Evolutionary conservation across 768 basidiomycete genomes (phyloP).

Genomic region (Coprinopsis cinerea): DNA sequence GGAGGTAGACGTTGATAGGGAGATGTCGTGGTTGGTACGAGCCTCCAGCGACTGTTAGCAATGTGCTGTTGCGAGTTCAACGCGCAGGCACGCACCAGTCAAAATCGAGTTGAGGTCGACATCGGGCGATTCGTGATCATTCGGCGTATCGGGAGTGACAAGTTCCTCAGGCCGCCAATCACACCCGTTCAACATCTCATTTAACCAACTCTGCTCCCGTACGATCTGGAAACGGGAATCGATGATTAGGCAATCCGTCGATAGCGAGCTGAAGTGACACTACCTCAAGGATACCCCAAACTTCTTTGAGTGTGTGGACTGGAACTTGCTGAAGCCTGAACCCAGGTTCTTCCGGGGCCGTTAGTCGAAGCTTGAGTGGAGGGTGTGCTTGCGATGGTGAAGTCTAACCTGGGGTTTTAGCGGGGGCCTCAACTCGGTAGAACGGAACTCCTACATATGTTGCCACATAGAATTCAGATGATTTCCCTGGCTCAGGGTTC

Average conservation of each 20-base stretch:
- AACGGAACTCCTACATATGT: conserved; percentile 44
- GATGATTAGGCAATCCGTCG: neutral
- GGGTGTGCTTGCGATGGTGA: conserved; percentile 68
- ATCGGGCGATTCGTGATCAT: conserved; percentile 37
- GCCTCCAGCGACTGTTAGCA: conserved; percentile 28
- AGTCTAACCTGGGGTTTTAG: conserved; percentile 32
- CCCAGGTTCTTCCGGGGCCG: conserved; percentile 69
- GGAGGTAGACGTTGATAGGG: conserved; percentile 67
- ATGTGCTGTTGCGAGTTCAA: neutral
- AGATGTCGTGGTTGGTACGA: conserved; percentile 52
- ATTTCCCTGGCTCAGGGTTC: conserved; percentile 39
- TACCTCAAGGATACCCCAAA: conserved; percentile 74
- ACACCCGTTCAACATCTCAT: conserved; percentile 57
- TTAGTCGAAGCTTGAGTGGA: conserved; percentile 59
- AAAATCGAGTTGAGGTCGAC: conserved; percentile 62
- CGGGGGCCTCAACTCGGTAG: neutral
- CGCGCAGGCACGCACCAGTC: conserved; percentile 44
- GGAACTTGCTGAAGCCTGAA: conserved; percentile 67
- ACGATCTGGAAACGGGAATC: conserved; percentile 46
- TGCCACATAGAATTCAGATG: conserved; percentile 62
- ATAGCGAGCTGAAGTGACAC: conserved; percentile 8
- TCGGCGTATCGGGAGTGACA: conserved; percentile 21
- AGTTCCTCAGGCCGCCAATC: conserved; percentile 56
- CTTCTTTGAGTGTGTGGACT: conserved; percentile 65
- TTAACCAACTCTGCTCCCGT: conserved; percentile 80